Base-by-base conservation (phyloP, 75 land plant genomes). In the Adiantum capillusveneris region DNA sequence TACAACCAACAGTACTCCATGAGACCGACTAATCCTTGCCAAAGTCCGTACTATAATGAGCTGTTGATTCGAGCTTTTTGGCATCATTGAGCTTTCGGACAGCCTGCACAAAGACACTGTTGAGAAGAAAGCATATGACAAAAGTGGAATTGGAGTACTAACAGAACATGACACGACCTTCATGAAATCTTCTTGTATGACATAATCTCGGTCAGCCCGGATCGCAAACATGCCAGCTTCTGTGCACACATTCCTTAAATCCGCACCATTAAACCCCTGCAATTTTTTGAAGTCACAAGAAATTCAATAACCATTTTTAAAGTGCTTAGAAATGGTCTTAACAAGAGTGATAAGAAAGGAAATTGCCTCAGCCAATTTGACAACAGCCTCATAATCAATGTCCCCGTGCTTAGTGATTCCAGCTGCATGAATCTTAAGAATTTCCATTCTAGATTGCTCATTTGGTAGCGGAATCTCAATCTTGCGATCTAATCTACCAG, bases 191-290 rank as follows among this genome's bases (percentile, higher is more conserved):
- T 88, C 94, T 58, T 85, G 94, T 50, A 82, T 82, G 14, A 88
- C 94, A 75, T 88, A 88, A 56, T 88, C 90, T 41, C 94, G 86
- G 53, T 88, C 94, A 54, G 89, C 90, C 60, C 89, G 74, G 49
- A 88, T 85, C 11, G 94, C 89, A 36, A 72, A 79, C 94, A 85
- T 88, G 1, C 89, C 94, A 68, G 89, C 94, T 62, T 88, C 94
- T 11, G 89, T 88, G 73, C 94, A 88, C 3, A 88, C 78, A 71
- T 85, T 88, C 24, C 94, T 72, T 60, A 88, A 75, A 74, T 88
- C 94, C 50, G 94, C 94, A 26, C 94, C 94, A 75, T 85, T 82
- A 59, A 88, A 85, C 0, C 86, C 90, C 83, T 81, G 59, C 37
- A 34, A n/a, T n/a, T n/a, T n/a, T n/a, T n/a, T n/a, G n/a, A n/a